phyloP scores from a whole-genome alignment of 805 yeast species.

The Ogataea nakhonphanomensis region DNA sequence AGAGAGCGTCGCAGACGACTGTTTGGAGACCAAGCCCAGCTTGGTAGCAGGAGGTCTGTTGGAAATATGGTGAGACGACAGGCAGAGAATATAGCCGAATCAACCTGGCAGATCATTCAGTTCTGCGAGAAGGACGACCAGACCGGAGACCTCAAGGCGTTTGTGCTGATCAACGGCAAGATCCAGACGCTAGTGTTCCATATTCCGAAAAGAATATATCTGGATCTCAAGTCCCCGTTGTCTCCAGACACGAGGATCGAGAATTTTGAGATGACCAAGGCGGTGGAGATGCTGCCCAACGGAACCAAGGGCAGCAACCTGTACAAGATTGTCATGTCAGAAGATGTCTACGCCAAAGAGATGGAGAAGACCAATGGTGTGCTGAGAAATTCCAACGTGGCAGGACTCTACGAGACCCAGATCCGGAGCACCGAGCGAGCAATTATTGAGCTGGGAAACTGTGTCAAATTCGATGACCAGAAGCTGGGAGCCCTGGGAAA shows the following conservation, averaged over 20 bases:
- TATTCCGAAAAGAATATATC: conserved; percentile 69
- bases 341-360: conserved; percentile 55
- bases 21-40: conserved; percentile 59
- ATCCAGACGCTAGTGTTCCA: conserved; percentile 71
- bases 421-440: conserved; percentile 68
- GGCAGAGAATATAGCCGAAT: conserved; percentile 72
- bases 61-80: conserved; percentile 70
- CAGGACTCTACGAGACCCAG: conserved; percentile 75
- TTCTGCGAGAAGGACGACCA: conserved; percentile 49
- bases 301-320: conserved; percentile 54
- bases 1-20: conserved; percentile 68
- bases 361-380: conserved; percentile 55
- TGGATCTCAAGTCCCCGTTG: conserved; percentile 53
- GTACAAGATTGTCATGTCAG: conserved; percentile 68
- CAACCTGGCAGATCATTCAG: conserved; percentile 84
- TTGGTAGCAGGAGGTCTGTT: conserved; percentile 55
- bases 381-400: conserved; percentile 56
- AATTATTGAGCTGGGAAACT: conserved; percentile 71
- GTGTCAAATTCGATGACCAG: conserved; percentile 64
- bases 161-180: conserved; percentile 62
- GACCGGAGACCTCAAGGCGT: conserved; percentile 79
- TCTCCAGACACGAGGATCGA: conserved; percentile 35
- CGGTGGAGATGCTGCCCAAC: conserved; percentile 64
- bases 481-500: conserved; percentile 80
- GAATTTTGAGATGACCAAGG: conserved; percentile 54